Evolutionary conservation across 805 yeast genomes (phyloP).

Genomic region (Phaffomyces thermotolerans): DNA sequence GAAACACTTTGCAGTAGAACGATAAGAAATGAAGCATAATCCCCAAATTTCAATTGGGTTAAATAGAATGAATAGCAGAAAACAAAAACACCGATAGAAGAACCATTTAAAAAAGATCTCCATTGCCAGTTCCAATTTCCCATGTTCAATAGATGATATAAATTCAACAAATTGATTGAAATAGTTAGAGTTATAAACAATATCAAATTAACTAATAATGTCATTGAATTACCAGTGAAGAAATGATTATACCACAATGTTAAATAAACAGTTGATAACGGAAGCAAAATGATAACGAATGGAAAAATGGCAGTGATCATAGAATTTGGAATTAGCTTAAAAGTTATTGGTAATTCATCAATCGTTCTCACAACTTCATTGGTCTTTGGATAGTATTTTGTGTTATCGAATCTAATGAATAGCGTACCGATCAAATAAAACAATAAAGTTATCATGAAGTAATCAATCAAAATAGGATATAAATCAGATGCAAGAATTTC

Average conservation of each 20-base stretch:
- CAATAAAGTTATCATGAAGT: slow-evolving; percentile 8
- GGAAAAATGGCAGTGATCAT: slow-evolving; percentile 25
- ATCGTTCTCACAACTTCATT: slow-evolving; percentile 18
- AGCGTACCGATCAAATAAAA: slow-evolving; percentile 12
- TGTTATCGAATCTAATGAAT: slow-evolving; percentile 6
- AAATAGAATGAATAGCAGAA: slow-evolving; percentile 22
- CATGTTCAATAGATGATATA: slow-evolving; percentile 18
- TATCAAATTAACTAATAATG: slow-evolving; percentile 13
- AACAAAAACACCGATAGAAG: slow-evolving; percentile 20
- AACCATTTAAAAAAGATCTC: slow-evolving; percentile 21
- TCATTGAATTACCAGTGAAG: slow-evolving; percentile 10
- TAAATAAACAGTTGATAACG: slow-evolving; percentile 22
- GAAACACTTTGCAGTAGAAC: slow-evolving; percentile 20
- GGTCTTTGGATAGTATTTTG: slow-evolving; percentile 2
- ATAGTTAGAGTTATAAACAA: slow-evolving; percentile 13
- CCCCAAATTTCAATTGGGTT: slow-evolving; percentile 24
- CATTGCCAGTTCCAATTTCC: slow-evolving; percentile 28
- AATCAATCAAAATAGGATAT: slow-evolving; percentile 4
- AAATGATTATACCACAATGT: slow-evolving; percentile 24
- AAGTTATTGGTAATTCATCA: slow-evolving; percentile 22
- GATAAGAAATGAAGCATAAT: slow-evolving; percentile 17
- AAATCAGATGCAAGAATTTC: slow-evolving; percentile 7
- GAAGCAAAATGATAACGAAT: slow-evolving; percentile 21
- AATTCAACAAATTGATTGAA: slow-evolving; percentile 17
- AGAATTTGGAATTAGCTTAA: slow-evolving; percentile 20